Base-by-base conservation (phyloP, 2,329 filamentous ascomycete genomes). In the Fusarium palustre region DNA sequence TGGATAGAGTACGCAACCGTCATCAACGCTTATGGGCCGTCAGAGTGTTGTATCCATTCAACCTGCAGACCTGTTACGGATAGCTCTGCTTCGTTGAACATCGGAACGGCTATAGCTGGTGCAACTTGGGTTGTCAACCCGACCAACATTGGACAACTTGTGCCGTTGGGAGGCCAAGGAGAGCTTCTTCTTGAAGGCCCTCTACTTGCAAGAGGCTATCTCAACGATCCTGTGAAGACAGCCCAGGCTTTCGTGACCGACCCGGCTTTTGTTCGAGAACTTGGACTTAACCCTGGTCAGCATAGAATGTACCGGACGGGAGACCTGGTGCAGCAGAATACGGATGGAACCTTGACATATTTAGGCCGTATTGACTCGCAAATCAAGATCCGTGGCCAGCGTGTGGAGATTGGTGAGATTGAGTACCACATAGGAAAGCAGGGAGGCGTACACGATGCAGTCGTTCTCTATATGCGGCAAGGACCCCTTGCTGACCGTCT, bases 31-130 rank as follows among this genome's bases (percentile, higher is more conserved):
- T 53, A 53, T 22, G 49, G 36, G 10, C 49, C 49, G 20, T 53
- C 49, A 15, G 49, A 53, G 49, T 53, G 49, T 33, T 42, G 49
- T 53, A 53, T 53, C 25, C 36, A 53, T 33, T 42, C 49, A 53
- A 53, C 49, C n/a, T 42, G 49, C 20, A 33, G 36, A 53, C 36
- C 49, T 33, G 49, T 53, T n/a, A 42, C 34, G 12, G 48, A 52
- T 30, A 42, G 49, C n/a, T 33, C 49, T 33, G n/a, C 36, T 15
- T 53, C 25, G 15, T 42, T 33, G 38, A 53, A 42, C 25, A 42
- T 42, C 34, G 48, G 48, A 10, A 52, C 48, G 2, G 48, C 49
- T 53, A 42, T 53, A 42, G 49, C 49, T 42, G 36, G 49, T 33
- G 25, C 28, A 15, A 42, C 36, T 33, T 53, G 49, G 49, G 49